Base-by-base conservation (phyloP, 441 rosid species). In the Croton laevigatus region DNA sequence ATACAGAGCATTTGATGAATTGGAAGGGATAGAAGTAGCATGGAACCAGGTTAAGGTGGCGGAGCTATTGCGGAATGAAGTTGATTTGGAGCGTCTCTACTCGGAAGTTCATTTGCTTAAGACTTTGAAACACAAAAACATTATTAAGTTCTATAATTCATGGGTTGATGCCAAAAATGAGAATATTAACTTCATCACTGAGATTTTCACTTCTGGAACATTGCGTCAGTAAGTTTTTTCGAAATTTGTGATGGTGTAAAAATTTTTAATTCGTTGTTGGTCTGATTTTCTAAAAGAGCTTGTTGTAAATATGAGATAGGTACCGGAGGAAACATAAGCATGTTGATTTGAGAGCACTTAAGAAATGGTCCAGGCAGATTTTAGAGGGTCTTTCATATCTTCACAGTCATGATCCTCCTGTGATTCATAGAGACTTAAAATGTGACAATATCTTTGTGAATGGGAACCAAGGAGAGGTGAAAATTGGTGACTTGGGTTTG, bases 401-500 rank as follows among this genome's bases (percentile, higher is more conserved):
- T 62, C 97, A 89, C 62, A 73, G 87, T 74, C 97, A 88, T 32
- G 73, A 70, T 58, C 97, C 93, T 55, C 89, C 93, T 1, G 84
- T 91, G 16, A 87, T 87, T 49, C 97, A 91, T 66, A 77, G 97
- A 68, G 97, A 91, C 77, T 77, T 91, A 37, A 91, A 91, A 78
- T 91, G 97, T 68, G 95, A 89, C 79, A 91, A 91, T 73, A 80
- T 91, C 23, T 89, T 91, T 73, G 90, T 91, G 12, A 91, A 91
- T 71, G 97, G 97, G 69, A 89, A 91, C 67, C 89, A 85, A 53
- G 93, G 97, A 60, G 90, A 89, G 62, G 93, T 91, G 71, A 91
- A 91, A 79, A 89, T 91, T 19, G 97, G 97, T 58, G 97, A 91
- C 83, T 85, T 91, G 49, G 97, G 97, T 54, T 80, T 91, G 79